Evolutionary conservation across 2,329 filamentous ascomycete genomes (phyloP), one percentile per base, ranked within the genome.

Genomic region (Fusarium globosum): DNA sequence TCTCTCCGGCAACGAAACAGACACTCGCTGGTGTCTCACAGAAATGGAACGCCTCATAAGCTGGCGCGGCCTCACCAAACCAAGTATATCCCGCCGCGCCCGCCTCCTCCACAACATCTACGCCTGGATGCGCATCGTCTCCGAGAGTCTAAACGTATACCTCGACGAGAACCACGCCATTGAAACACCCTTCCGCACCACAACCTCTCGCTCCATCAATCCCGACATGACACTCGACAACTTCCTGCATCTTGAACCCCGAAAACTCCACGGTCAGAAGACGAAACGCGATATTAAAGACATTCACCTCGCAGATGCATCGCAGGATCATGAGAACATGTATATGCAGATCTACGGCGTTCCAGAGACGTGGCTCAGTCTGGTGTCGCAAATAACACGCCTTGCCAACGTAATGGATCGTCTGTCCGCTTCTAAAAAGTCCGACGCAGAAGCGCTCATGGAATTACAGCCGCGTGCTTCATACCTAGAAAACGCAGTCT

Each of bases 81-180:
- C 63, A 9, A 63, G 59, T 2, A 74, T 76, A 42, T 76, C 74
- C 16, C 74, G 74, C 2, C 71, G 74, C 26, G 74, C 74, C 1
- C 71, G 74, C 1, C 30, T 76, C 0, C 52, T 76, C 0, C 74
- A 76, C 46, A 76, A 76, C 42, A 71, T 76, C 14, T 76, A 76
- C 38, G 74, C 74, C 39, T 76, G 74, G 74, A 76, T 76, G 72
- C 74, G 74, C 35, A 76, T 76, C 28, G 74, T 76, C 3, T 76
- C 74, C 0, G 74, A 76, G 28, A 75, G 71, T 35, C 69, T 75
- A 1, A 70, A 76, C 30, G 71, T 76, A 15, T 63, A 69, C 1
- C 56, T 57, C 3, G 65, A 74, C 16, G 71, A 76, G 7, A 76
- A 60, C 14, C 71, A 73, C n/a, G 48, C 63, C 0, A 69, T 72